Evolutionary conservation across 208 protist species (phyloP).

Genomic region (Lotmaria passim): DNA sequence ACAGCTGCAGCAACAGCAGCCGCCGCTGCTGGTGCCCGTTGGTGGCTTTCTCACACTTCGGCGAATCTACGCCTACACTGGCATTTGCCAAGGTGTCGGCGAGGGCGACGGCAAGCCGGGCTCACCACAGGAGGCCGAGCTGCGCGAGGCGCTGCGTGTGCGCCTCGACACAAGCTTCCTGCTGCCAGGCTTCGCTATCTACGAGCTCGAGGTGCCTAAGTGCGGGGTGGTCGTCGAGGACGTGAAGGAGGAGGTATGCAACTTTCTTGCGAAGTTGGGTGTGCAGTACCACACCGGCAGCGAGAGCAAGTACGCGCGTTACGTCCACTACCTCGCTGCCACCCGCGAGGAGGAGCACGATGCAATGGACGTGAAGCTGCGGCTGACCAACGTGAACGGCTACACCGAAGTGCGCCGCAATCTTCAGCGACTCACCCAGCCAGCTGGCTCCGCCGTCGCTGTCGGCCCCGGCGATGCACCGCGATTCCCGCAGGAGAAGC

Average conservation of each 20-base stretch:
- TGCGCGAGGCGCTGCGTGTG: slow-evolving; percentile 27
- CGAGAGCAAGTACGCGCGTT: slow-evolving; percentile 75
- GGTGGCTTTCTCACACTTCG: slow-evolving; percentile 38
- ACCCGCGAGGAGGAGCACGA: slow-evolving; percentile 29
- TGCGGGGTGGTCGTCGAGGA: slow-evolving; percentile 52
- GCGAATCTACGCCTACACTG: slow-evolving; percentile 39
- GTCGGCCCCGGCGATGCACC: not conserved
- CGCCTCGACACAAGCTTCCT: slow-evolving; percentile 34
- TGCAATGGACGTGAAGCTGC: slow-evolving; percentile 63
- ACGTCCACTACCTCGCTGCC: slow-evolving; percentile 48
- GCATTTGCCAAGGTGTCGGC: slow-evolving; percentile 1
- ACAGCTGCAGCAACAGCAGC: not conserved
- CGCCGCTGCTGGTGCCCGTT: slow-evolving; percentile 12
- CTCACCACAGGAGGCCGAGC: slow-evolving; percentile 13
- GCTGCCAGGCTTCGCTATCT: slow-evolving; percentile 36
- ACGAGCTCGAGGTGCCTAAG: slow-evolving; percentile 76
- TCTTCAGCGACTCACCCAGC: slow-evolving; percentile 33
- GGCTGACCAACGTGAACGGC: slow-evolving; percentile 52
- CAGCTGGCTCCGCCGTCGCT: not conserved
- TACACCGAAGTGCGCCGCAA: slow-evolving; percentile 63
- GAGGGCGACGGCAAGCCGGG: not conserved
- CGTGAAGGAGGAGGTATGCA: slow-evolving; percentile 44
- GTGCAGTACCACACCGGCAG: slow-evolving; percentile 53
- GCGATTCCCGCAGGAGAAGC: slow-evolving; percentile 23
- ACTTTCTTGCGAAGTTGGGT: slow-evolving; percentile 39